phyloP scores from a whole-genome alignment of 2,329 filamentous ascomycete species.

The Hypoxylon sp. region DNA sequence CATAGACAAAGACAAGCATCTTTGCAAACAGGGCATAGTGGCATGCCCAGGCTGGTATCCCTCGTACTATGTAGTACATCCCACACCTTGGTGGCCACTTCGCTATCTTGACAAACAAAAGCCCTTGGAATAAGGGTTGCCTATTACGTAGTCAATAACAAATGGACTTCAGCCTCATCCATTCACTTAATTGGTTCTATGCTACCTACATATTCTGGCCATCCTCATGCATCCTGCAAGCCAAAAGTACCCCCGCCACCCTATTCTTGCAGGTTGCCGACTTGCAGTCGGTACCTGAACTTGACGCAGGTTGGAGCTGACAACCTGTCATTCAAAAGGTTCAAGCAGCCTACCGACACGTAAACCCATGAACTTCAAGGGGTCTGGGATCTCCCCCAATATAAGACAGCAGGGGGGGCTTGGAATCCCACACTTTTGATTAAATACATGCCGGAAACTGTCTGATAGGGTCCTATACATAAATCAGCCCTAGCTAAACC shows the following conservation, averaged over 20 bases:
- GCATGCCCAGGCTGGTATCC: not conserved
- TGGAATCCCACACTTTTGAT: not conserved
- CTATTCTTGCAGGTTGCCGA: constrained; percentile 20
- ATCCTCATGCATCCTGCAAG: constrained; percentile 16
- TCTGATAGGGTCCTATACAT: not conserved
- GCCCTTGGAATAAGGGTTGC: not conserved
- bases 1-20: not conserved
- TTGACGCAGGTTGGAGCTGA: constrained; percentile 3
- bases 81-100: not conserved
- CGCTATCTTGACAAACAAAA: constrained; percentile 2
- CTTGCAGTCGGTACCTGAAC: constrained; percentile 14
- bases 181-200: constrained; percentile 22
- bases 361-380: constrained; percentile 9
- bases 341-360: constrained; percentile 22
- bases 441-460: not conserved
- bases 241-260: constrained; percentile 24
- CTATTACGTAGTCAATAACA: constrained; percentile 1
- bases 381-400: constrained; percentile 5
- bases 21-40: not conserved
- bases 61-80: not conserved
- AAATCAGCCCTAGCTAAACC: constrained; percentile 2
- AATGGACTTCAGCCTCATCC: constrained; percentile 33
- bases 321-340: constrained; percentile 1
- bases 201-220: not conserved
- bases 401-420: not conserved